A percentile compares a stretch with the other conserved stretches of the same genome.
These are phyloP conservation scores for Tilletia indica DNA, from an alignment of 1,284 basidiomycete genomes.

Conservation along the genomic window DNA sequence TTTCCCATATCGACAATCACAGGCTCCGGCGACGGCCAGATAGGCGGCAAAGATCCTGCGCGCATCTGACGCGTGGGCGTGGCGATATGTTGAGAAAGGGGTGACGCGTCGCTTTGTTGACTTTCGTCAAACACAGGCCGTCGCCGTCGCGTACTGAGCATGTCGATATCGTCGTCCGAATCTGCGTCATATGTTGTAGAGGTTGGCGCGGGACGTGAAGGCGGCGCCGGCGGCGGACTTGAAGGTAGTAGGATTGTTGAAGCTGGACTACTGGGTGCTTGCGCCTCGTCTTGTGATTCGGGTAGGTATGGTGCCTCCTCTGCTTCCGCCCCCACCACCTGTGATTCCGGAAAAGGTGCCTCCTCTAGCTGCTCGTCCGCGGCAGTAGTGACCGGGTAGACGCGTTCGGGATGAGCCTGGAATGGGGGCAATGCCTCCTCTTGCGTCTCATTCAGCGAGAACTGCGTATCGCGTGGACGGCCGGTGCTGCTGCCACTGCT, in stretches of 20 bases:
- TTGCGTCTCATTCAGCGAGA: too few species aligned
- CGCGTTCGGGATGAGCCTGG: too few species aligned
- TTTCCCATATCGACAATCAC: not conserved
- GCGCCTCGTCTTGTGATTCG: too few species aligned
- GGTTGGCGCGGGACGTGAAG: not conserved
- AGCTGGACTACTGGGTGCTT: not conserved
- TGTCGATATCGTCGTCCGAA: slow-evolving; percentile 12
- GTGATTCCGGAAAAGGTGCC: too few species aligned
- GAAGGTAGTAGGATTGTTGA: not conserved
- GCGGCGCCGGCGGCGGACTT: not conserved
- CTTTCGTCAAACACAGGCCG: not conserved
- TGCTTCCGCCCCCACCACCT: too few species aligned
- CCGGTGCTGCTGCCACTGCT: not conserved
- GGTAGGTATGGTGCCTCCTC: not conserved
- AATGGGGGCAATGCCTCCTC: too few species aligned
- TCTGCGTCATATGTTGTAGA: not conserved
- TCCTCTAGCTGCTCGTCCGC: too few species aligned
- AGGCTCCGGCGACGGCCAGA: slow-evolving; percentile 1
- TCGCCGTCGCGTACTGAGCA: not conserved
- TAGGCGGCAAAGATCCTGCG: not conserved
- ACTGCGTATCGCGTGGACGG: too few species aligned
- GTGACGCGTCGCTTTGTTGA: not conserved
- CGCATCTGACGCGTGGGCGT: not conserved
- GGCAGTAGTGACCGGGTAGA: too few species aligned
- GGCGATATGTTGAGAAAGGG: not conserved